phyloP scores from a whole-genome alignment of 2,329 filamentous ascomycete species.

The Harringtonia lauricola region DNA sequence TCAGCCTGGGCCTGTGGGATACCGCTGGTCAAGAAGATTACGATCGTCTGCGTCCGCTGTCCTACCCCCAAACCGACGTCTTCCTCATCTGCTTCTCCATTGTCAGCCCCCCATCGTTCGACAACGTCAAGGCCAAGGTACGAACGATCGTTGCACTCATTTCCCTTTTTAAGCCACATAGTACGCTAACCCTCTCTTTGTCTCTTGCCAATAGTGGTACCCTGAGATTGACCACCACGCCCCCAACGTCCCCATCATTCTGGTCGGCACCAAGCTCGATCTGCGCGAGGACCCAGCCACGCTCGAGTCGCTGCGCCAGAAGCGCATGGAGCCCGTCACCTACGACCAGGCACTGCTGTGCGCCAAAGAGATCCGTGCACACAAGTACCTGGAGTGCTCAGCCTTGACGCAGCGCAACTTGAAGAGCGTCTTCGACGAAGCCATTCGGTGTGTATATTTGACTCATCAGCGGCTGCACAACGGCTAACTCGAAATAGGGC shows the following conservation, averaged over 20 bases:
- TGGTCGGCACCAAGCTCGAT: conserved; percentile 95
- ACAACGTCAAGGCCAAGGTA: conserved; percentile 98
- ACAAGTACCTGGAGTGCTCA: conserved; percentile 97
- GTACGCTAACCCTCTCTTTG: no score
- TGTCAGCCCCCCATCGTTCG: conserved; percentile 92
- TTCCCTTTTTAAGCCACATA: no score
- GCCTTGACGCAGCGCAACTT: conserved; percentile 92
- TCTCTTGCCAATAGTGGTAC: conserved; percentile 58
- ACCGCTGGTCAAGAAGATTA: conserved; percentile 98
- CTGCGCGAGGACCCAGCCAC: conserved; percentile 80
- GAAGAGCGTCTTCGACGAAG: conserved; percentile 98
- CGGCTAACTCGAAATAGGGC: conserved; percentile 37
- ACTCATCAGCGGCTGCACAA: conserved; percentile 2
- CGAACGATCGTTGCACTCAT: conserved; percentile 14
- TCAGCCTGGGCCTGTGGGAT: conserved; percentile 96
- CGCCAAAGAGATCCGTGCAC: conserved; percentile 87
- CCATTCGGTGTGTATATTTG: conserved; percentile 67
- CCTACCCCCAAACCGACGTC: conserved; percentile 96
- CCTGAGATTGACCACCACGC: conserved; percentile 97
- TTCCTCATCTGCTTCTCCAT: conserved; percentile 99
- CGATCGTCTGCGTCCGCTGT: conserved; percentile 85
- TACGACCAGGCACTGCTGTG: conserved; percentile 85
- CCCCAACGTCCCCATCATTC: conserved; percentile 88
- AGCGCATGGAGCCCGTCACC: conserved; percentile 94
- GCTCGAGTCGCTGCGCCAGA: conserved; percentile 69